Evolutionary conservation across 2,329 filamentous ascomycete genomes (phyloP), one percentile per base, ranked within the genome.

Genomic region (Cercospora zeae-maydis): DNA sequence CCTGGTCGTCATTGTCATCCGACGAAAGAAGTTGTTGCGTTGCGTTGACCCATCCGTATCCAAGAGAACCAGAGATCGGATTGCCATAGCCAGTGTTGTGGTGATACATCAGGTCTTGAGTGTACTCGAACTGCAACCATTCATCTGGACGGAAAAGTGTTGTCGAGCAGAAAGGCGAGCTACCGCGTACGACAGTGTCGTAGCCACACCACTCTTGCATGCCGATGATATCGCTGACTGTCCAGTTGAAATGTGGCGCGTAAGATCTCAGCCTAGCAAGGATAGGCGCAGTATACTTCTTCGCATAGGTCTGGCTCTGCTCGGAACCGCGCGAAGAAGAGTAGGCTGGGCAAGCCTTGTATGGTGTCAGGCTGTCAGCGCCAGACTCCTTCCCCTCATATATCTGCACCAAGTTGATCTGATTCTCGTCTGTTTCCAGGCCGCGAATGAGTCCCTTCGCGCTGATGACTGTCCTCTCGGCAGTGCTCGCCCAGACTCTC

Each of bases 141-240:
- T 90, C 88, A 2, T 84, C 78, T 34, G 87, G 78, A 2, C 82
- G 86, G 69, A 88, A 86, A 14, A 88, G 78, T 56, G 78, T 77
- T 0, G 85, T 77, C 58, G 83, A 80, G 71, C 88, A 90, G 78
- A 84, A 89, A 0, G 86, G 84, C 4, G 85, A 88, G 1, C 75
- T 76, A 1, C 87, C 87, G 0, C 80, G 85, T 66, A 90, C 88
- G 69, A 90, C 87, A 2, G 83, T 86, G 69, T 91, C 88, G 63
- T 88, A 90, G 3, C 86, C 88, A 68, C 88, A 91, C n/a, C 89
- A 79, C 68, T 90, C 89, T 0, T 86, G 86, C 55, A 90, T 86
- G 36, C 82, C 87, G 58, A 86, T 84, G 13, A 90, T 79, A 68
- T 90, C 87, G 54, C 81, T 78, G 21, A 80, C 74, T 0, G 84